Evolutionary conservation across 1,284 basidiomycete genomes (phyloP).

Genomic region (Melanopsichium pennsylvanicum): DNA sequence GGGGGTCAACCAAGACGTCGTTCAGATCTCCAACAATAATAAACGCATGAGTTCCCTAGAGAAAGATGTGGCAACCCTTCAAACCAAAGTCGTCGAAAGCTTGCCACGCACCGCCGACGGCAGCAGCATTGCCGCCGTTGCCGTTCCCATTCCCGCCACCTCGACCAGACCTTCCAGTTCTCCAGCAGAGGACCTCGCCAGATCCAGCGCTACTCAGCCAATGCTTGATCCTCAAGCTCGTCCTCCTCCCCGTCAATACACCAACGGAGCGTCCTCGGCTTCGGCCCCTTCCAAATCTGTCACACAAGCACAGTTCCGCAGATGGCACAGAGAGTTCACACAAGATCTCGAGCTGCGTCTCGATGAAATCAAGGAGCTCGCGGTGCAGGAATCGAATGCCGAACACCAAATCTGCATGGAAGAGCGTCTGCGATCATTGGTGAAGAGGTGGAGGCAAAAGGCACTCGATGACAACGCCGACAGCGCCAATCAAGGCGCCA

Average conservation of each 20-base stretch:
- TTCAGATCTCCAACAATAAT: constrained; percentile 9
- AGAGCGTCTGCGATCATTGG: constrained; percentile 7
- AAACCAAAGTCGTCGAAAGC: neutral
- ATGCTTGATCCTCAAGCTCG: constrained; percentile 3
- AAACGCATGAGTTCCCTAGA: constrained; percentile 12
- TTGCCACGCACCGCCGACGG: too few species aligned
- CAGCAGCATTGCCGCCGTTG: neutral
- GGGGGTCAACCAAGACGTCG: constrained; percentile 32
- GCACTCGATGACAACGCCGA: neutral
- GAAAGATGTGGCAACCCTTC: neutral
- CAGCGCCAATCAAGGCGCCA: too few species aligned
- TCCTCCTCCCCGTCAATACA: neutral
- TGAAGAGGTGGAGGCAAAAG: constrained; percentile 10
- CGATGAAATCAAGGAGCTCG: constrained; percentile 25
- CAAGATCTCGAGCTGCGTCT: constrained; percentile 20
- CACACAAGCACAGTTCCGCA: constrained; percentile 20
- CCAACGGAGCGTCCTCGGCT: neutral
- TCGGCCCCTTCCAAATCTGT: neutral
- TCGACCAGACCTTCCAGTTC: constrained; percentile 13
- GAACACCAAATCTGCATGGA: constrained; percentile 24
- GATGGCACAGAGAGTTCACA: constrained; percentile 6
- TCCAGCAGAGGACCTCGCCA: neutral
- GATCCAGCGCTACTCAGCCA: constrained; percentile 1
- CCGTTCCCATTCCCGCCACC: neutral
- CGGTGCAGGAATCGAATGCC: constrained; percentile 18